Base-by-base conservation (phyloP, 2,329 filamentous ascomycete species). In the Xylaria sp. region DNA sequence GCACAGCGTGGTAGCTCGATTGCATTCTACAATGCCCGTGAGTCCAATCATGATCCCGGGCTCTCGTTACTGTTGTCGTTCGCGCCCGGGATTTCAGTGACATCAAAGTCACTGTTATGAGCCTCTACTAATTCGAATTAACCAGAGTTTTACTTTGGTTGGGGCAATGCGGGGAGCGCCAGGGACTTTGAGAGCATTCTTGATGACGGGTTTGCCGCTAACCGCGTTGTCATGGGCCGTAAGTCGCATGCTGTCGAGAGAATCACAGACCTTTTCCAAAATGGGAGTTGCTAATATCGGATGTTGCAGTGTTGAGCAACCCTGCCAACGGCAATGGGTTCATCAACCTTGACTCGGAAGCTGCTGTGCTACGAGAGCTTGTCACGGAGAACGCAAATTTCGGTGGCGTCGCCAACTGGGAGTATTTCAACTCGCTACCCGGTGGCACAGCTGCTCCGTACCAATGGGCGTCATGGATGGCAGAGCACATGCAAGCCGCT, bases 381-480 rank as follows among this genome's bases (percentile, higher is more conserved):
- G 71, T 75, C n/a, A 70, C 68, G 2, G 73, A 78, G 54, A 91
- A 91, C 69, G 84, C 85, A 1, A 79, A 79, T 1, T 95, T 97
- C 74, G 93, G 93, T 0, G 93, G 93, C 0, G 87, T 97, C 6
- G 95, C 95, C 88, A 92, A 92, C 2, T 97, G 93, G 93, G 93
- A 97, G 78, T 97, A 95, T 74, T 97, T 94, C 78, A 96, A 96
- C 78, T 86, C 89, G 57, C 74, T 87, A 60, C 90, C 91, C 0
- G 89, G 88, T 1, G 88, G 85, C 23, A 73, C 72, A 2, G 79
- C 80, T 11, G 78, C 81, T 57, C 90, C 91, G 0, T 94, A 90
- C 89, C 82, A 90, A 67, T 97, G 93, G 93, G 91, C 90, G 5
- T 55, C 68, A 9, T 72, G 67, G 68, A 70, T 71, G 60, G 70